These are phyloP conservation scores for Tetrahymena elliotti DNA, from an alignment of 73 alveolate genomes.

Conservation along the genomic window DNA sequence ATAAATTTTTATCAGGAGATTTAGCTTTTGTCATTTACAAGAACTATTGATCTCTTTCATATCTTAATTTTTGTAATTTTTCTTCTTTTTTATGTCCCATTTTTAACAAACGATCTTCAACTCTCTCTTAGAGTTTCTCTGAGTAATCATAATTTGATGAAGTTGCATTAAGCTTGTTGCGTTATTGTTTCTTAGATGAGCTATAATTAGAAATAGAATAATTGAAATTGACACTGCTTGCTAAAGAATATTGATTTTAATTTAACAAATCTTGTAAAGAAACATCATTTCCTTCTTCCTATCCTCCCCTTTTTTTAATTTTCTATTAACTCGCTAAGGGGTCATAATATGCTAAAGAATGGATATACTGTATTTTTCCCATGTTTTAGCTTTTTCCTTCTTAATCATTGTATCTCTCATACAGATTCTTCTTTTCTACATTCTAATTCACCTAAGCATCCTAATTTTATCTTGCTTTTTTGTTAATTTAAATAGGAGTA, in stretches of 20 bases:
- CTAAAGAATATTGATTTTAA: neutral
- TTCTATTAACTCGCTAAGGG: neutral
- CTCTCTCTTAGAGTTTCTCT: neutral
- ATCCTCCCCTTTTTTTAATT: neutral
- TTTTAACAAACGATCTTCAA: neutral
- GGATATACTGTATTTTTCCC: neutral
- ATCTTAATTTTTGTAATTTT: neutral
- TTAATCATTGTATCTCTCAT: neutral
- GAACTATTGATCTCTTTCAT: neutral
- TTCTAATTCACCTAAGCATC: neutral
- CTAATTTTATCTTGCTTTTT: neutral
- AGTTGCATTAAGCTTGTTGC: neutral
- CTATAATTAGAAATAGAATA: neutral
- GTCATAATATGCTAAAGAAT: neutral
- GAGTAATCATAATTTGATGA: neutral
- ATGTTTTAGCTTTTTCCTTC: neutral
- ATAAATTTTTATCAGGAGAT: neutral
- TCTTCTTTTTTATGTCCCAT: neutral
- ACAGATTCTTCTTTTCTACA: neutral
- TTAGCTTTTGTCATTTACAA: neutral
- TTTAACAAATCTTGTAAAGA: neutral
- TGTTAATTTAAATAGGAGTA: neutral
- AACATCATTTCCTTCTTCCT: neutral
- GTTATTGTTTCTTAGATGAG: neutral
- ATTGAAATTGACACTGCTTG: neutral